Evolutionary conservation across 1,284 basidiomycete genomes (phyloP), one percentile per base, ranked within the genome.

Genomic region (Papiliotrema laurentii): DNA sequence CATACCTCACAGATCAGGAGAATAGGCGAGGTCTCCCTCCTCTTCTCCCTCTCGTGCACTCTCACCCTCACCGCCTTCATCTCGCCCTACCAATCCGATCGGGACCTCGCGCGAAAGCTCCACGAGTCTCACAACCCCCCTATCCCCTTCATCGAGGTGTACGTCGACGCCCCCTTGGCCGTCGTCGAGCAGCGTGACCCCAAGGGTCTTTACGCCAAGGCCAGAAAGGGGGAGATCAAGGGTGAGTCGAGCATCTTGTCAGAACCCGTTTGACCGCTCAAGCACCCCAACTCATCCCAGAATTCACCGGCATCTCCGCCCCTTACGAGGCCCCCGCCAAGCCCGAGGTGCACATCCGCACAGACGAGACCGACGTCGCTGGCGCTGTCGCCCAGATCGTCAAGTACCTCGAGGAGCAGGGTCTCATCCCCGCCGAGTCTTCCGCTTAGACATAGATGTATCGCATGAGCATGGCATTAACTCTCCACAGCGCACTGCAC

Each of bases 151-250:
- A 73, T 99, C 59, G 94, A 97, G 74, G 92, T 98, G 25, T 99
- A 85, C 68, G 80, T 97, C 45, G 94, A 98, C 72, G 93, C 92
- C 1, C 90, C 92, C 11, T 80, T 99, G 35, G 73, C 79, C 42
- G 84, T 96, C 36, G 91, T 89, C 31, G 96, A 98, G 75, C 77
- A 82, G 68, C 83, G 96, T 44, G 94, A 99, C 73, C 96, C 96
- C 5, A 99, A 99, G 75, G 96, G 94, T 0, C 76, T 98, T 50
- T 99, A 98, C 79, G 96, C 92, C 78, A 97, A 93, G 75, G 96
- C 96, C 5, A 79, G 93, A 54, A 85, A 87, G 1, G 94, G 96
- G 21, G 89, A 94, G 76, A 97, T 99, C 70, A 94, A 93, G 81
- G 89, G 92, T 89, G 60, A 53, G 77, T 70, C 43, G 22, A 26